Evolutionary conservation across 2,329 filamentous ascomycete genomes (phyloP), one percentile per base, ranked within the genome.

Genomic region (Endothia cerciana): DNA sequence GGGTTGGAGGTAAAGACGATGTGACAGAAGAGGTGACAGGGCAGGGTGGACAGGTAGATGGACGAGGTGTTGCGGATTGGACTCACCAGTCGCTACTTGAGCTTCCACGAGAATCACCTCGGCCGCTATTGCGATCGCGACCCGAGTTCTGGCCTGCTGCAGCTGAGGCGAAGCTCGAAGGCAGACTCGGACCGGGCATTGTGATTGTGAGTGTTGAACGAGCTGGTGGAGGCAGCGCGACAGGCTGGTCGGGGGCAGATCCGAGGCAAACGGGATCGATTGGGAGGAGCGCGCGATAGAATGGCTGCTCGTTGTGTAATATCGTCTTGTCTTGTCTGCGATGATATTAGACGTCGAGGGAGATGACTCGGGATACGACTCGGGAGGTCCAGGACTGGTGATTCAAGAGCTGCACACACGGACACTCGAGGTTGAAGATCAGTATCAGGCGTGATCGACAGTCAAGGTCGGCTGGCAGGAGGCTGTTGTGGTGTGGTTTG

Each of bases 141-240:
- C 77, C 88, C 76, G 83, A 81, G 73, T 85, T 89, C 78, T 92
- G 90, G 78, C 91, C 91, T 77, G 91, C 91, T 72, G 91, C 91
- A 74, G 91, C 91, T 76, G 91, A 93, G 77, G 91, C 91, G 81
- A 94, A 94, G 84, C 90, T 93, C 73, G 91, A 92, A 74, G 90
- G 89, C 78, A 93, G 86, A 81, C 91, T 69, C 38, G 67, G 89
- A 77, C 89, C 87, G 81, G 90, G 87, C 90, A 93, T 75, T 72
- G 71, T 71, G 51, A 4, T 4, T 57, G 64, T 61, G 25, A 61
- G 51, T 59, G 49, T 51, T 65, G 47, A 60, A 61, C 15, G 11
- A 28, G 45, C 47, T 28, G 41, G 45, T 41, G 6, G 36, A 36
- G 47, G 47, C 4, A 40, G 58, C 59, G 28, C 62, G 45, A 60